Percentiles rank a stretch among this genome's conserved stretches.
phyloP scores from a whole-genome alignment of 1,284 basidiomycete species.

The Pseudozyma pruni region DNA sequence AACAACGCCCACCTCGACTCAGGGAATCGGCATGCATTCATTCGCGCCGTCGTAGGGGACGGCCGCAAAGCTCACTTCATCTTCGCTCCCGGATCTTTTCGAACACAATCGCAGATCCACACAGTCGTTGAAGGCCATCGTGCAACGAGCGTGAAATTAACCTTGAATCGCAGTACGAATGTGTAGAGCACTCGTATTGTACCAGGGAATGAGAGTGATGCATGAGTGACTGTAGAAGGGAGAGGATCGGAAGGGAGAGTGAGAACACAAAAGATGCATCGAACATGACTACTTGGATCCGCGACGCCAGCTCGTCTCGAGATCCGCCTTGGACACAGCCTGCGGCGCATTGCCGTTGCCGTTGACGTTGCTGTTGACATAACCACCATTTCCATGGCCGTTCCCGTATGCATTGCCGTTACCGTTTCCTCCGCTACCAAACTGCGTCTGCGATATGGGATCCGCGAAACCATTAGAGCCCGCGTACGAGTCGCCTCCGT shows the following conservation, averaged over 20 bases:
- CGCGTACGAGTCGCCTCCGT: neutral
- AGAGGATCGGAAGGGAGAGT: no score
- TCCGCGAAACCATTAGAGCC: constrained; percentile 10
- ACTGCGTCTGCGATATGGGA: constrained; percentile 1
- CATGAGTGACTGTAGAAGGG: no score
- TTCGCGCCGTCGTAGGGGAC: no score
- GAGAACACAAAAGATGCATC: neutral
- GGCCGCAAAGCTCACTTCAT: no score
- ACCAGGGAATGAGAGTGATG: no score
- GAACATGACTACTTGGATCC: constrained; percentile 40
- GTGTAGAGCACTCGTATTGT: no score
- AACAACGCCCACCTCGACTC: neutral
- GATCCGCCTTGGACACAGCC: constrained; percentile 29
- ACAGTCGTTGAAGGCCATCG: no score
- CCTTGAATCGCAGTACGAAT: no score
- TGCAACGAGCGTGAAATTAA: no score
- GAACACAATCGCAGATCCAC: no score
- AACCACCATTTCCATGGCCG: constrained; percentile 9
- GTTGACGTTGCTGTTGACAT: constrained; percentile 10
- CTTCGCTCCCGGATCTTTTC: no score
- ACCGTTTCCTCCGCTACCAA: neutral
- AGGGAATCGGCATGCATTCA: no score
- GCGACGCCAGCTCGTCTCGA: constrained; percentile 43
- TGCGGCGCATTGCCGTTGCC: neutral
- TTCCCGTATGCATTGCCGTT: constrained; percentile 2